Evolutionary conservation across 2,329 filamentous ascomycete species (phyloP), one percentile per base, ranked within the genome.

Genomic region (Hypocrella siamensis): DNA sequence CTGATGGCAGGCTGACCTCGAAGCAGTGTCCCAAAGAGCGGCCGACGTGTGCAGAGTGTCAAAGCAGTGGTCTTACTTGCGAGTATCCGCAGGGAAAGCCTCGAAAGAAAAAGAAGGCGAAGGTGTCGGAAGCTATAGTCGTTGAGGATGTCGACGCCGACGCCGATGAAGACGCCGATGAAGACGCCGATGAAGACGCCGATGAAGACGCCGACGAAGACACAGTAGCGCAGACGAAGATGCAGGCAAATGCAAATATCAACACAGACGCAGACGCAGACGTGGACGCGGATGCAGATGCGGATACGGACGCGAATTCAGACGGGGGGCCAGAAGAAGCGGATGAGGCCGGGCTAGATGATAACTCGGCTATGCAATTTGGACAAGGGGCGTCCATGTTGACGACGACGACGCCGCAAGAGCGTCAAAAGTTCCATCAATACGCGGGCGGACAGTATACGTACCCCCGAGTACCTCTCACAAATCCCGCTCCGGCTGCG

Each of bases 1-100:
- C 15, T 26, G 9, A 18, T 32, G 17, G 11, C 16, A 28, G 19
- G 19, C 18, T n/a, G 12, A 31, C 11, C 15, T 7, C 7, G 5
- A 12, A n/a, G 17, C 16, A 62, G 58, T 65, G 61, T 28, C 51
- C 59, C 9, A 56, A 48, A 29, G 51, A 53, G 26, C 51, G 46
- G 25, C 61, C 61, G 4, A 42, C 42, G 2, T 65, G 62, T 37
- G 44, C 43, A 6, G 49, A 51, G 24, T 65, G 61, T 17, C 33
- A 47, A 16, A 38, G 42, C 6, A 35, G 42, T 5, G 49, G 49
- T 1, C 34, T 44, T 5, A 36, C 38, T 6, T 65, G 61, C 36
- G 46, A 56, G 30, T 65, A 62, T 38, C 47, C 58, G 16, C 40
- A 48, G n/a, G 44, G 46, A 10, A 53, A 46, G 25, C 42, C 33